Evolutionary conservation across 805 yeast genomes (phyloP), one percentile per base, ranked within the genome.

Genomic region (Myxozyma nipponensis): DNA sequence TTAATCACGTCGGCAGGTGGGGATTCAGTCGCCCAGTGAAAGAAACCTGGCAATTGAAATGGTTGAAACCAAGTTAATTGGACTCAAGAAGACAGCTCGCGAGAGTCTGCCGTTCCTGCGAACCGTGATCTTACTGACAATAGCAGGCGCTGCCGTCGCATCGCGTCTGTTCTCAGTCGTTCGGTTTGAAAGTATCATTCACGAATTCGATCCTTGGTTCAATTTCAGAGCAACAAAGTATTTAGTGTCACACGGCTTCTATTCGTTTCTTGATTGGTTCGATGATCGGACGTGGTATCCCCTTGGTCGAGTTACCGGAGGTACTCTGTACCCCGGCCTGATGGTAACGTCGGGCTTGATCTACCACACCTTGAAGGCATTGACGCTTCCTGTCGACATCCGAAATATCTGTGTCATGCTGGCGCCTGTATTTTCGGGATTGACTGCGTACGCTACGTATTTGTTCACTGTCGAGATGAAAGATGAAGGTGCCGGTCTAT

Each of bases 261-360:
- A 89, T 73, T 90, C 89, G 59, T 95, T 93, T 65, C 76, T 95
- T 64, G 93, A 93, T 69, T 93, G 98, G 98, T 93, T 93, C 64
- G 98, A 93, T 68, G 97, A 91, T 68, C 81, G 96, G 66, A 91
- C 98, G 18, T 93, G 99, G 99, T 93, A 93, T 69, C 99, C 99
- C 18, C 76, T 93, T 60, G 99, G 99, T 19, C 80, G 99, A 72
- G 98, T 93, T 64, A 93, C 98, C 10, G 99, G 99, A 61, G 98
- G 99, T 51, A 95, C 98, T 1, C 71, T 93, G 56, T 93, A 95
- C 65, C 99, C 99, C 2, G 99, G 99, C 5, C 74, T 95, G 59
- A 93, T 93, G 99, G 96, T 95, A 23, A 88, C 98, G 3, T 82
- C 95, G n/a, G 95, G 95, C 21, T 77, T 86, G 21, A 83, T 95